phyloP scores from a whole-genome alignment of 495 filamentous ascomycete species.

The Neurospora sp. region DNA sequence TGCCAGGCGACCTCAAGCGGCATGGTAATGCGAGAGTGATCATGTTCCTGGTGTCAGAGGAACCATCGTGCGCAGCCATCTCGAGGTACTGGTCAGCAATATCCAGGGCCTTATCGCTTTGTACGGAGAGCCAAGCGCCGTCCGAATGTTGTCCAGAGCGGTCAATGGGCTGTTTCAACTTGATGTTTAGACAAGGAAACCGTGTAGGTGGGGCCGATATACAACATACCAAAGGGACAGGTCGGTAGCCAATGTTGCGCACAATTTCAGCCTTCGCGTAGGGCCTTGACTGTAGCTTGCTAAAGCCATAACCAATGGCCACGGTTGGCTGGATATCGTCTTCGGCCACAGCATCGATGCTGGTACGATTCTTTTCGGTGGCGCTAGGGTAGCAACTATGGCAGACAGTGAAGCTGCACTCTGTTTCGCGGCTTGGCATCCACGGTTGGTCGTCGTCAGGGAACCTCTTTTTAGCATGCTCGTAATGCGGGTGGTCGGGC shows the following conservation, averaged over 20 bases:
- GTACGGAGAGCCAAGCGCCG: neutral
- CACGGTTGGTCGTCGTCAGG: conserved; percentile 20
- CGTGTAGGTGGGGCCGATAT: neutral
- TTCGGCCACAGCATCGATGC: conserved; percentile 38
- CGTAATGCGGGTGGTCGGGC: neutral
- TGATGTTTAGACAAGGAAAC: neutral
- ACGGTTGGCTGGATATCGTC: conserved; percentile 32
- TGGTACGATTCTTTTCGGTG: conserved; percentile 35
- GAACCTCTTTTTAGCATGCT: conserved; percentile 1
- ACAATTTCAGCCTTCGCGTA: conserved; percentile 21
- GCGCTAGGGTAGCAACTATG: conserved; percentile 37
- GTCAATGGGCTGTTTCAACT: neutral
- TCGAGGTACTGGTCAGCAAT: neutral
- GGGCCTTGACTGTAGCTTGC: conserved; percentile 15
- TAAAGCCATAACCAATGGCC: conserved; percentile 36
- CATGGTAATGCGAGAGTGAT: neutral
- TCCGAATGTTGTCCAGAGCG: neutral
- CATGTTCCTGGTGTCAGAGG: neutral
- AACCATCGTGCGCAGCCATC: neutral
- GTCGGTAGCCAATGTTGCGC: conserved; percentile 26
- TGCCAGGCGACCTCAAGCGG: neutral
- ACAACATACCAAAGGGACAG: conserved; percentile 25
- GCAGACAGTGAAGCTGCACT: conserved; percentile 46
- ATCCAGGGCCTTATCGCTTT: neutral
- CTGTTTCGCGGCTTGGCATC: conserved; percentile 25